Evolutionary conservation across 345 rosid genomes (phyloP), one percentile per base, ranked within the genome.

Genomic region (Hypericum androsaemum): DNA sequence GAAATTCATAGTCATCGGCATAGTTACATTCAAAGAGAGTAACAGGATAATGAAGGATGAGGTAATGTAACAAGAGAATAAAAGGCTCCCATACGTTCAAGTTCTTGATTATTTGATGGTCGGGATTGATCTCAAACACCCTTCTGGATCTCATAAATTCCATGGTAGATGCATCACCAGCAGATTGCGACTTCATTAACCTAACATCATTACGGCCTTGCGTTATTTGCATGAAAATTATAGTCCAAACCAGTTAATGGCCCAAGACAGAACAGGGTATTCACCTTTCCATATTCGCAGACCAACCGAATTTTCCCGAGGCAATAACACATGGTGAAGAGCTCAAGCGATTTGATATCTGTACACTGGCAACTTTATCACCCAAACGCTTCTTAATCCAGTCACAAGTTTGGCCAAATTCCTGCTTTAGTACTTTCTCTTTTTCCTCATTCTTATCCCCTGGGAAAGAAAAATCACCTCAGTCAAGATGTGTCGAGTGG

Each of bases 201-300:
- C 98, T 92, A 59, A 51, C 50, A 65, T 15, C 74, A 57, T 46
- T 50, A 22, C 41, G 54, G 43, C 46, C 58, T n/a, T 37, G 15
- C 10, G 41, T 69, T 39, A 45, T 40, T 37, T 7, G 28, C 13
- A 42, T 4, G 3, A 2, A n/a, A 14, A 5, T n/a, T n/a, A n/a
- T 39, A 37, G 1, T 37, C 40, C 6, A 11, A 39, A 58, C 49
- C 8, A 6, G 39, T 5, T 6, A 6, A 11, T 39, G 0, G 35
- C 9, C 15, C 3, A 28, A 41, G 13, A 12, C 11, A 32, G 8
- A 41, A 50, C 42, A 39, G 14, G 10, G 39, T 44, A 57, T 57
- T 57, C 54, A 92, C 98, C 87, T 88, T 74, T 92, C 98, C 98
- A 88, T 92, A 67, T 92, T 92, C 59, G 95, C 98, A 35, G 98